Evolutionary conservation across 768 basidiomycete genomes (phyloP).

Genomic region (Auriculariales sp.): DNA sequence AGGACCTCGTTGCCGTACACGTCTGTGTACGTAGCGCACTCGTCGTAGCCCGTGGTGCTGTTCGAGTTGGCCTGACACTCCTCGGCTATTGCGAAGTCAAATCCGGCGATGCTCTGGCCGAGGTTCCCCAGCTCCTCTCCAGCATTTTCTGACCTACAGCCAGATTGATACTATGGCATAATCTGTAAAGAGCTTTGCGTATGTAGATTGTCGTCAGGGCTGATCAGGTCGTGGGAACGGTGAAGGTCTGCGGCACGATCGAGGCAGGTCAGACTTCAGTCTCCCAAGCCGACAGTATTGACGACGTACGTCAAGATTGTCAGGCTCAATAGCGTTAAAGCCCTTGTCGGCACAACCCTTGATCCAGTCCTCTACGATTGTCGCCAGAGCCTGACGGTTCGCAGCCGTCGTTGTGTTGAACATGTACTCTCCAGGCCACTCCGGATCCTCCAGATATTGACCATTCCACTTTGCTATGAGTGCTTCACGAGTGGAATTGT

Average conservation of each 20-base stretch:
- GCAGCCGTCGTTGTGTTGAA: background rate
- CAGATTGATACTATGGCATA: background rate
- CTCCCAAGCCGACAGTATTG: too few relatives aligned
- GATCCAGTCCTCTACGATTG: background rate
- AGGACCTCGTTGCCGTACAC: background rate
- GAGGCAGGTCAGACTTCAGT: background rate
- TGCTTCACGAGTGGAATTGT: too few relatives aligned
- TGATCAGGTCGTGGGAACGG: background rate
- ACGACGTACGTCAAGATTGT: background rate
- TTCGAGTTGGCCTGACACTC: background rate
- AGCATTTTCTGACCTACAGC: background rate
- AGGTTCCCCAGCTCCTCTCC: background rate
- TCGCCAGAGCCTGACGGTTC: background rate
- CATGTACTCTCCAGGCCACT: background rate
- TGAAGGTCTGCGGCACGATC: background rate
- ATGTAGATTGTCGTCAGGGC: background rate
- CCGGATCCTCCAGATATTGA: background rate
- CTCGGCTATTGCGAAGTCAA: background rate
- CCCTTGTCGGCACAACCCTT: background rate
- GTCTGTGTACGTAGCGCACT: background rate
- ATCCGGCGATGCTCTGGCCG: background rate
- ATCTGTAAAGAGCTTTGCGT: background rate
- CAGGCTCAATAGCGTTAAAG: background rate
- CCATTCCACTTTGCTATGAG: too few relatives aligned
- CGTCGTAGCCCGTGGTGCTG: too few relatives aligned